A percentile compares a stretch with the other conserved stretches of the same genome.
Evolutionary conservation across 768 basidiomycete species (phyloP).

Genomic region (Pholiota molesta): DNA sequence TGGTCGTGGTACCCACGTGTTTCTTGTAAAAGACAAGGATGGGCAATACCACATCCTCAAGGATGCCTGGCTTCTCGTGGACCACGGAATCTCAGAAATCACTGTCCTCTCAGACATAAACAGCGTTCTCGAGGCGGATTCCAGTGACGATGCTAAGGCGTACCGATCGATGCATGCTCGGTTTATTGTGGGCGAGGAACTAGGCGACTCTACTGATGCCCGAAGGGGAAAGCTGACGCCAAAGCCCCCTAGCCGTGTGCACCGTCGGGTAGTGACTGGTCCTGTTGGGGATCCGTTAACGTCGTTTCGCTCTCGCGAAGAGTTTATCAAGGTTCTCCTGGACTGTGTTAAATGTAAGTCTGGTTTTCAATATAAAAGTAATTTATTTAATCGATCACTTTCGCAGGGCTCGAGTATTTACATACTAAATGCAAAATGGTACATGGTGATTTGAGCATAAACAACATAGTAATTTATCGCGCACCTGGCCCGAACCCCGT

Average conservation of each 20-base stretch:
- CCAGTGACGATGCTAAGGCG: background rate
- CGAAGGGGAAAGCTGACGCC: too few species aligned
- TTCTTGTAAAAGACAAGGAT: slow-evolving; percentile 7
- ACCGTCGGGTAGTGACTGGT: slow-evolving; percentile 15
- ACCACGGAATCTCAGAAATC: slow-evolving; percentile 6
- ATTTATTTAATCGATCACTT: too few species aligned
- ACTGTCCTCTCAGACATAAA: background rate
- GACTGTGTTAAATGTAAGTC: background rate
- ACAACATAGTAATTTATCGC: slow-evolving; percentile 12
- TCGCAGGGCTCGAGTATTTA: background rate
- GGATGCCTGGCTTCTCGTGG: slow-evolving; percentile 11
- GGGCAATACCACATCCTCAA: slow-evolving; percentile 9
- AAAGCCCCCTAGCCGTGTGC: background rate
- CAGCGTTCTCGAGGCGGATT: background rate
- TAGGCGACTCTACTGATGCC: too few species aligned
- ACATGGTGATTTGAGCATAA: slow-evolving; percentile 11
- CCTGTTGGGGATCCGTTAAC: slow-evolving; percentile 14
- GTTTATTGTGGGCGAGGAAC: too few species aligned
- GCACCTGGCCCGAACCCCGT: background rate
- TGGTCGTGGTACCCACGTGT: slow-evolving; percentile 14
- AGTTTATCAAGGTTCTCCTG: slow-evolving; percentile 14
- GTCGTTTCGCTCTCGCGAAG: slow-evolving; percentile 11
- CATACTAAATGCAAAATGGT: slow-evolving; percentile 5
- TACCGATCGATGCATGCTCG: slow-evolving; percentile 6
- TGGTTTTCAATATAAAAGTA: too few species aligned